Percentiles rank a stretch among this genome's conserved stretches.
These are phyloP conservation scores for Meira nashicola DNA, from an alignment of 1,284 basidiomycete genomes.

Conservation along the genomic window DNA sequence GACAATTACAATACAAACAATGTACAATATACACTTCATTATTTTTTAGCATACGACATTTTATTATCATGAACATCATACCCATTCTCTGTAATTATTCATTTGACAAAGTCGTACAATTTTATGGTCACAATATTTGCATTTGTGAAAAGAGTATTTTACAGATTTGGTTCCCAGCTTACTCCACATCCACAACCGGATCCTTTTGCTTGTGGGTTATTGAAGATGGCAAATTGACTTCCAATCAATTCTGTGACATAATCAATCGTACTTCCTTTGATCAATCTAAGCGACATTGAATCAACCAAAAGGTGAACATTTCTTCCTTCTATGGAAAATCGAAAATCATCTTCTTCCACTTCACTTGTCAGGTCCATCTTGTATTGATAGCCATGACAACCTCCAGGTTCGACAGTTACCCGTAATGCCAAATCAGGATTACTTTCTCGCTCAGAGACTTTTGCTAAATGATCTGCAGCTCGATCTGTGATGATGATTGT, in stretches of 20 bases:
- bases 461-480: constrained; percentile 36
- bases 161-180: constrained; percentile 71
- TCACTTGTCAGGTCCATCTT: constrained; percentile 70
- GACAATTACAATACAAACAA: too few species aligned
- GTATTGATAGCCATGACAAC: constrained; percentile 89
- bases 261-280: constrained; percentile 79
- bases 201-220: constrained; percentile 79
- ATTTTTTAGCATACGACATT: too few species aligned
- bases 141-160: background rate
- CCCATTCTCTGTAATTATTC: too few species aligned
- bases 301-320: constrained; percentile 64
- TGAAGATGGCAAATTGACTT: constrained; percentile 70
- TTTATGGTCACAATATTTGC: too few species aligned
- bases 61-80: too few species aligned
- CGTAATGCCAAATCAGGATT: constrained; percentile 65
- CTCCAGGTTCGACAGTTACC: constrained; percentile 77
- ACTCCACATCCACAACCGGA: constrained; percentile 83
- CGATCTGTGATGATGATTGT: constrained; percentile 39
- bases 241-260: constrained; percentile 87
- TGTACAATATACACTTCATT: too few species aligned
- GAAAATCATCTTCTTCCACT: constrained; percentile 65
- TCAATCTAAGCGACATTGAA: constrained; percentile 69
- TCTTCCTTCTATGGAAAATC: background rate
- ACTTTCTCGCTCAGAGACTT: constrained; percentile 57
- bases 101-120: too few species aligned